These are phyloP conservation scores for Hyphopichia homilentoma DNA, from an alignment of 805 yeast genomes.

Conservation along the genomic window DNA sequence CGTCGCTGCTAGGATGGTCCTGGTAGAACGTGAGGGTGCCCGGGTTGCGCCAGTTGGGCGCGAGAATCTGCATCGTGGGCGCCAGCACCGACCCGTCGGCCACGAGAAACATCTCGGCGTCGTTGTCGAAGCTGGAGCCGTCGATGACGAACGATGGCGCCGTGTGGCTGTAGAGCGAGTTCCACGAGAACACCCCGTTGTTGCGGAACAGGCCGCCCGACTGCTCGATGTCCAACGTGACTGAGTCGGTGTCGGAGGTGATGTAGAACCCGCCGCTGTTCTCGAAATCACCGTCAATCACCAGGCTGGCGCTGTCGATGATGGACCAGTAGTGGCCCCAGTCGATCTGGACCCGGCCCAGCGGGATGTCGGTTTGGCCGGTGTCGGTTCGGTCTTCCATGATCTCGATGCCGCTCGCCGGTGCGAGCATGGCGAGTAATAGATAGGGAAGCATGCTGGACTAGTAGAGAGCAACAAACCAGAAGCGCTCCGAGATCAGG, in stretches of 20 bases:
- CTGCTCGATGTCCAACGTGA: constrained; percentile 14
- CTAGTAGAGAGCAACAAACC: constrained; percentile 2
- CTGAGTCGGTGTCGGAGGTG: constrained; percentile 10
- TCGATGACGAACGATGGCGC: constrained; percentile 11
- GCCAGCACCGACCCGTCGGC: constrained; percentile 13
- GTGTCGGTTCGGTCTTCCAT: too few species aligned
- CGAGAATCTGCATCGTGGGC: constrained; percentile 10
- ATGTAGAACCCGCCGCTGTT: constrained; percentile 22
- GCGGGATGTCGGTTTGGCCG: constrained; percentile 11
- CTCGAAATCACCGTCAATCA: constrained; percentile 16
- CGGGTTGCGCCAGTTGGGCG: constrained; percentile 8
- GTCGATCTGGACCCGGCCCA: constrained; percentile 17
- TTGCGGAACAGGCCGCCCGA: constrained; percentile 11
- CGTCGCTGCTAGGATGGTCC: constrained; percentile 3
- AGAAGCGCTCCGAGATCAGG: not conserved
- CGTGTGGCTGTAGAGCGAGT: constrained; percentile 17
- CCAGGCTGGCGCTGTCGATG: constrained; percentile 16
- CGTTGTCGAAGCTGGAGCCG: constrained; percentile 1
- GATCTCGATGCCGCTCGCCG: too few species aligned
- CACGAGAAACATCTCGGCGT: constrained; percentile 14
- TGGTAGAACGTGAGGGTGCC: constrained; percentile 12
- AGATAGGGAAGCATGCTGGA: constrained; percentile 6
- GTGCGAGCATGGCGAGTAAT: constrained; percentile 14
- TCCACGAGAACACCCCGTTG: constrained; percentile 20
- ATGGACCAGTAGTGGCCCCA: constrained; percentile 24